These are phyloP conservation scores for Asparagopsis taxiformis DNA, from an alignment of 31 red algal genomes.

Conservation along the genomic window DNA sequence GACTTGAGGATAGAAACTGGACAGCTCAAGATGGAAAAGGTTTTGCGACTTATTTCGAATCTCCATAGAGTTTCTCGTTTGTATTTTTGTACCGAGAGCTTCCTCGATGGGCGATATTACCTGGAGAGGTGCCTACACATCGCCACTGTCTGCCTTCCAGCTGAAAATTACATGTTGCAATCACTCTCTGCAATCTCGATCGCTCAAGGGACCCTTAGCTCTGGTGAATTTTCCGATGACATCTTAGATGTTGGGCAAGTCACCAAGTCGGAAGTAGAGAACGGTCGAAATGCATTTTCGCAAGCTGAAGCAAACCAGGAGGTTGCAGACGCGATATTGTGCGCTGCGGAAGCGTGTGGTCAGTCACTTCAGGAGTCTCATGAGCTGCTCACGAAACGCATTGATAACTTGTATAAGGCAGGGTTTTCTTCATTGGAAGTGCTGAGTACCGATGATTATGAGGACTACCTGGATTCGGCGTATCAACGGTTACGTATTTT, in stretches of 20 bases:
- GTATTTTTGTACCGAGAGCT: slow-evolving; percentile 26
- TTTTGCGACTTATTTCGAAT: slow-evolving; percentile 22
- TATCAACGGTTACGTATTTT: too few species aligned
- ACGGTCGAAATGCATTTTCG: neutral
- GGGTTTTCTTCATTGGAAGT: too few species aligned
- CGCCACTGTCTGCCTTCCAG: slow-evolving; percentile 30
- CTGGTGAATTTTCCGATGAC: neutral
- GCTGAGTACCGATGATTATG: too few species aligned
- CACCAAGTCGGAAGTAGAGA: neutral
- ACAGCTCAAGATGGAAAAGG: slow-evolving; percentile 9
- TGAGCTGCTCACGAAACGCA: too few species aligned
- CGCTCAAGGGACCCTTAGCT: neutral
- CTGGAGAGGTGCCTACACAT: slow-evolving; percentile 28
- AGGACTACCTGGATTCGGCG: too few species aligned
- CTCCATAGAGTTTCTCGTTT: slow-evolving; percentile 8
- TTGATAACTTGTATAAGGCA: too few species aligned
- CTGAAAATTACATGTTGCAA: slow-evolving; percentile 12
- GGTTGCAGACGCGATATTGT: neutral
- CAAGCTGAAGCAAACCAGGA: neutral
- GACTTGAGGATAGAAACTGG: slow-evolving; percentile 15
- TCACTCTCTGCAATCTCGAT: slow-evolving; percentile 1
- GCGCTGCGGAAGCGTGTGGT: too few species aligned
- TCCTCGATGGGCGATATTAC: slow-evolving; percentile 43
- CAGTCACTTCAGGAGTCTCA: too few species aligned
- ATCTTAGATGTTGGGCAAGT: neutral